Conservation (phyloP, 1,139 yeast species). For the Yamadazyma dendronema region DNA sequence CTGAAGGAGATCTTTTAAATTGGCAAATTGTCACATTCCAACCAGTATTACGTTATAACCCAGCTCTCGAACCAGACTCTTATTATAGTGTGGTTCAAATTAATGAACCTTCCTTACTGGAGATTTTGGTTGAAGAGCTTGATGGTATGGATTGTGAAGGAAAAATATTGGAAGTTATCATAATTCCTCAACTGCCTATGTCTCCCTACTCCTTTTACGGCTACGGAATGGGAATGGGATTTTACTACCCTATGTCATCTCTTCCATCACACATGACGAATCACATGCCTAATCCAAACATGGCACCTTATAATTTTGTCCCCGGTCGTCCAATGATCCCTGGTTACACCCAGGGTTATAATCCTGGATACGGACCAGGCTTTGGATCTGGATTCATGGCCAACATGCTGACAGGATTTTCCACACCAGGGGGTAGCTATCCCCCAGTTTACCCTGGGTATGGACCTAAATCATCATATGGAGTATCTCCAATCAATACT, state of each 20-base stretch:
- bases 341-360: neutral
- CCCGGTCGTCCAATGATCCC: neutral
- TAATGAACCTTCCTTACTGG: neutral
- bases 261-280: too few relatives aligned
- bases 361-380: neutral
- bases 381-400: neutral
- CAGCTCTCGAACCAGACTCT: neutral
- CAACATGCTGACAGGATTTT: neutral
- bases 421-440: neutral
- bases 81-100: neutral
- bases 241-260: slow-evolving; percentile 1
- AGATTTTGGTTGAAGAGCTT: slow-evolving; percentile 18
- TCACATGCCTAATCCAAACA: too few relatives aligned
- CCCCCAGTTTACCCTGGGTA: neutral
- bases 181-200: slow-evolving; percentile 6
- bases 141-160: slow-evolving; percentile 28
- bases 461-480: neutral
- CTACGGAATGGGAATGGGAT: neutral
- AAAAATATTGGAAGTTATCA: slow-evolving; percentile 19
- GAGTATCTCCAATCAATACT: neutral
- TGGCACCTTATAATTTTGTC: neutral
- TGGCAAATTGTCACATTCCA: neutral
- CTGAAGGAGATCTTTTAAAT: neutral
- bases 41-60: neutral
- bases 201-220: neutral